phyloP scores from a whole-genome alignment of 345 rosid species.

The Clausena lansium region DNA sequence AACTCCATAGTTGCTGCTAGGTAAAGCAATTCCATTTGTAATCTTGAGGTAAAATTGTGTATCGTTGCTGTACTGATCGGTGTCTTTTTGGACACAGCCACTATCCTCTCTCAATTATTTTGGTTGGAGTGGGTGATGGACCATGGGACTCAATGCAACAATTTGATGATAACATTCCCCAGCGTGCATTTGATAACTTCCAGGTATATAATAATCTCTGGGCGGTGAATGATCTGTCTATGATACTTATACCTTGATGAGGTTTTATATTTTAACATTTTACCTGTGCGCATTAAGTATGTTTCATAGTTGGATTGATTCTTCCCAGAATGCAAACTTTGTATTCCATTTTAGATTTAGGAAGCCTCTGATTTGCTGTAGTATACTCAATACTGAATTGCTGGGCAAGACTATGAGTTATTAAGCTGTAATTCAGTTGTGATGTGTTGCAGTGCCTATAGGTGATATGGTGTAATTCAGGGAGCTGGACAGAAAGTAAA shows the following conservation, averaged over 20 bases:
- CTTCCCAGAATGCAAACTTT: background rate
- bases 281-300: background rate
- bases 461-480: background rate
- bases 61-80: slow-evolving; percentile 19
- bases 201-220: slow-evolving; percentile 50
- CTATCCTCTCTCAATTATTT: slow-evolving; percentile 78
- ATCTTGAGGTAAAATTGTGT: background rate
- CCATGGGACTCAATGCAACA: slow-evolving; percentile 94
- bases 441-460: background rate
- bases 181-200: slow-evolving; percentile 87
- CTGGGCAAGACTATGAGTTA: background rate
- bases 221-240: background rate
- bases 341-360: background rate
- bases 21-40: slow-evolving; percentile 37
- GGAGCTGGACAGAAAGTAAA: background rate
- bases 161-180: slow-evolving; percentile 89
- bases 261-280: slow-evolving; percentile 1
- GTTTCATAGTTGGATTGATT: background rate
- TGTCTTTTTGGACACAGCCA: slow-evolving; percentile 42
- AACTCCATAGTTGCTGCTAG: slow-evolving; percentile 89
- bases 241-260: background rate
- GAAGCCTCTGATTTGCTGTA: background rate
- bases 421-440: background rate
- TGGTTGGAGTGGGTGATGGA: slow-evolving; percentile 98
- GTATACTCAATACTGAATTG: background rate